A percentile compares a stretch with the other conserved stretches of the same genome.
Evolutionary conservation across 108 stramenopile species (phyloP).

Genomic region (Nitzschia sp.): DNA sequence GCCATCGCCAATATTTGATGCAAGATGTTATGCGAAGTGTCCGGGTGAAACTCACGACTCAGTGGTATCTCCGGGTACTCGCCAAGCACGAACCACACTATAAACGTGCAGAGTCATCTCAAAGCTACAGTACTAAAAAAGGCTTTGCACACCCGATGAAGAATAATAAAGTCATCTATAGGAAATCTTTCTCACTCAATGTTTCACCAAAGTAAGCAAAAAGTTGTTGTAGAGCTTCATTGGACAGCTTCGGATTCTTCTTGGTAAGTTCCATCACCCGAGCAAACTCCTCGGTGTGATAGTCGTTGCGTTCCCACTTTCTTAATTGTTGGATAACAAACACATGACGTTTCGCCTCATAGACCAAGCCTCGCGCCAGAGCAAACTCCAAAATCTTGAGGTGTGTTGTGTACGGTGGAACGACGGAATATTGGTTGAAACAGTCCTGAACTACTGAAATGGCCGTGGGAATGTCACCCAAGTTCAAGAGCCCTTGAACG

Average conservation of each 20-base stretch:
- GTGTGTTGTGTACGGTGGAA: constrained; percentile 85
- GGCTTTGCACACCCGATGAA: no score
- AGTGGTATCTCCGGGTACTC: no score
- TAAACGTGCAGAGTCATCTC: no score
- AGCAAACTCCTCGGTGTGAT: constrained; percentile 53
- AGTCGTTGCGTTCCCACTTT: constrained; percentile 72
- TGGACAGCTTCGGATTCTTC: constrained; percentile 68
- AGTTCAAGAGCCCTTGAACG: constrained; percentile 70
- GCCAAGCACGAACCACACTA: no score
- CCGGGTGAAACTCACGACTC: no score
- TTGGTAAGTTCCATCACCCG: constrained; percentile 58
- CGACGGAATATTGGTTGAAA: constrained; percentile 78
- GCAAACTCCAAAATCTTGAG: constrained; percentile 83
- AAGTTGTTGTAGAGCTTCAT: constrained; percentile 63
- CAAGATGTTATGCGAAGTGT: no score
- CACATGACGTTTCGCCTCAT: constrained; percentile 84
- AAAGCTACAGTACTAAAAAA: no score
- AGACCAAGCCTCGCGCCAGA: constrained; percentile 57
- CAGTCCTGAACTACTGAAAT: constrained; percentile 62
- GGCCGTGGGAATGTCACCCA: constrained; percentile 70
- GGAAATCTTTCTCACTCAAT: constrained; percentile 72
- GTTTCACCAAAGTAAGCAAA: constrained; percentile 81
- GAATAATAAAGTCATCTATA: constrained; percentile 26
- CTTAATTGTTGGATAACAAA: constrained; percentile 82
- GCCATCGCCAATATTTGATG: no score